Evolutionary conservation across 345 rosid species (phyloP).

Genomic region (Citrus medica): DNA sequence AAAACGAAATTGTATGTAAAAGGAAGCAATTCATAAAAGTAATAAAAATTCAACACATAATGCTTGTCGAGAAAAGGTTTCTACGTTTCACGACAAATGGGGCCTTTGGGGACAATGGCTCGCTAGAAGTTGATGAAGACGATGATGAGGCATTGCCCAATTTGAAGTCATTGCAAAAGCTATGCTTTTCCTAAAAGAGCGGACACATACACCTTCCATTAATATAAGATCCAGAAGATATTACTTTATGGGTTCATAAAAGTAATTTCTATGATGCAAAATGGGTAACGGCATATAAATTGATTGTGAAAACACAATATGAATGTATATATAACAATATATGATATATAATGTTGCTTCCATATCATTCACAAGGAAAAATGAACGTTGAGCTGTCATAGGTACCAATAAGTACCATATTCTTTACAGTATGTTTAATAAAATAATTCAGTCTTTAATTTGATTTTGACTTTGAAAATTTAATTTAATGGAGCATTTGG

Average conservation of each 20-base stretch:
- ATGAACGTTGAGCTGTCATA: not conserved
- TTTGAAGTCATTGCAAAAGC: slow-evolving; percentile 54
- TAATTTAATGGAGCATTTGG: not conserved
- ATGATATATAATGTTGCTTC: not conserved
- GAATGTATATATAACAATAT: not conserved
- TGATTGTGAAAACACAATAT: not conserved
- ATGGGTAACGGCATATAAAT: not conserved
- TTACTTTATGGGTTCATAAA: not conserved
- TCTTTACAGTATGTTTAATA: too few species aligned
- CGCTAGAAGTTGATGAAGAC: slow-evolving; percentile 64
- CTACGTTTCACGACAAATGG: slow-evolving; percentile 92
- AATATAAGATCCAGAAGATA: not conserved
- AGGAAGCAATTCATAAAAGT: too few species aligned
- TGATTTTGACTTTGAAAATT: not conserved
- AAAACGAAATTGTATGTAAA: not conserved
- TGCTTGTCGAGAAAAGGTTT: not conserved
- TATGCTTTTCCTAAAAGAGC: slow-evolving; percentile 45
- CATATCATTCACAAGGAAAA: not conserved
- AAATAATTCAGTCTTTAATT: not conserved
- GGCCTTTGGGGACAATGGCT: slow-evolving; percentile 74
- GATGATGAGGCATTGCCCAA: slow-evolving; percentile 72
- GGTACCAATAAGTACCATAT: not conserved
- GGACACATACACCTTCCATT: not conserved
- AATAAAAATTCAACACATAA: too few species aligned
- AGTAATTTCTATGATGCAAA: not conserved